These are phyloP conservation scores for Bertia moriformis DNA, from an alignment of 2,329 filamentous ascomycete species.

Conservation along the genomic window DNA sequence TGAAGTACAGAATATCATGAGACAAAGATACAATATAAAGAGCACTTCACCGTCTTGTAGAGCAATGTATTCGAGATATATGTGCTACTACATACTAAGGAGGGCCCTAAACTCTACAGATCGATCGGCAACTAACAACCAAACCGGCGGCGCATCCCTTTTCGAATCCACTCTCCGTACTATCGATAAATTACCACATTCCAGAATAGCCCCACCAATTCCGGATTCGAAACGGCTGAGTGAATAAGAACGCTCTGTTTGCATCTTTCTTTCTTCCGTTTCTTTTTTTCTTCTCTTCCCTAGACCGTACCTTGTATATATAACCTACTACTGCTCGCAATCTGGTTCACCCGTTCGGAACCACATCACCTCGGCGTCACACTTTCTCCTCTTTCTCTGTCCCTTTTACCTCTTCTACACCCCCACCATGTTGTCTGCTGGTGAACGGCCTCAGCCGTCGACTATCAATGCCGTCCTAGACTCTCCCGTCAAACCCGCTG, in stretches of 20 bases:
- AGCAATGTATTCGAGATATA: too few relatives aligned
- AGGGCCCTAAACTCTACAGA: too few relatives aligned
- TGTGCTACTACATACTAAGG: too few relatives aligned
- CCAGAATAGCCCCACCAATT: too few relatives aligned
- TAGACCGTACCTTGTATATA: not conserved
- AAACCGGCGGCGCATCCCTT: conserved; percentile 1
- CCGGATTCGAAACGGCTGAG: too few relatives aligned
- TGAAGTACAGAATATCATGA: too few relatives aligned
- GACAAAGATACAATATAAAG: too few relatives aligned
- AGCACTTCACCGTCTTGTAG: too few relatives aligned
- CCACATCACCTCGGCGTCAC: not conserved
- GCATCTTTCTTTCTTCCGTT: too few relatives aligned
- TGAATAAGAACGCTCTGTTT: too few relatives aligned
- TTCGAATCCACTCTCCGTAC: conserved; percentile 1
- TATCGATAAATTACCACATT: too few relatives aligned
- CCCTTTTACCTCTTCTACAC: conserved; percentile 3
- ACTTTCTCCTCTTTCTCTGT: conserved; percentile 1
- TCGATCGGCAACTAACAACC: conserved; percentile 2
- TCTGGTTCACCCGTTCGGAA: not conserved
- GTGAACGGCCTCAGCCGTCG: conserved; percentile 6
- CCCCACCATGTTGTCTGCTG: conserved; percentile 6
- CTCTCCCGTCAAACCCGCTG: not conserved
- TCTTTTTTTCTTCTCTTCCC: conserved; percentile 1
- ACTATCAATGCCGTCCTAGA: conserved; percentile 5
- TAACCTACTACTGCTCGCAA: not conserved